Percentiles rank a stretch among this genome's conserved stretches.
phyloP scores from a whole-genome alignment of 805 yeast genomes.

The Metschnikowia bowlesiae region DNA sequence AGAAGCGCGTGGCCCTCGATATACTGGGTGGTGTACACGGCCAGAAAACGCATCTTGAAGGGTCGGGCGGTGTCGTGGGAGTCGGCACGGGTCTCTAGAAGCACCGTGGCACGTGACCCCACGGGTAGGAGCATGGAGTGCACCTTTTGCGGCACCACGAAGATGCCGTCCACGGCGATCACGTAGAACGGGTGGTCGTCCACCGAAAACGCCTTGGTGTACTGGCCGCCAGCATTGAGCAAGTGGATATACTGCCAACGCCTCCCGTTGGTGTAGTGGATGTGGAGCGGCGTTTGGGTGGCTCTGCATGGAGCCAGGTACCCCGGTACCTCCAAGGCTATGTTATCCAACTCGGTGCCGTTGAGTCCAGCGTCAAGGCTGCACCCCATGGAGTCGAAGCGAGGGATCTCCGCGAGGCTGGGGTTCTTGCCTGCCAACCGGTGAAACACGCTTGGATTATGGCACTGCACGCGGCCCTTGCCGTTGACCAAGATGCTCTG shows the following conservation, averaged over 20 bases:
- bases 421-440: slow-evolving; percentile 15
- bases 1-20: slow-evolving; percentile 25
- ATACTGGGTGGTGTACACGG: slow-evolving; percentile 25
- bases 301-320: slow-evolving; percentile 19
- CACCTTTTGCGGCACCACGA: slow-evolving; percentile 21
- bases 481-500: slow-evolving; percentile 29
- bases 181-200: slow-evolving; percentile 29
- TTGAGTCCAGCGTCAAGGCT: slow-evolving; percentile 15
- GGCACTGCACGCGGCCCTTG: slow-evolving; percentile 25
- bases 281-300: slow-evolving; percentile 17
- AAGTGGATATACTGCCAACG: slow-evolving; percentile 26
- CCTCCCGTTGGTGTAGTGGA: slow-evolving; percentile 19
- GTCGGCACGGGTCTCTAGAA: slow-evolving; percentile 20
- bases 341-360: slow-evolving; percentile 14
- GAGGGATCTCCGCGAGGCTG: slow-evolving; percentile 7
- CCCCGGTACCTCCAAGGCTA: slow-evolving; percentile 24
- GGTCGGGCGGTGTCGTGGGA: slow-evolving; percentile 17
- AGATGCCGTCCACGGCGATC: slow-evolving; percentile 31
- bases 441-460: slow-evolving; percentile 11
- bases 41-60: slow-evolving; percentile 26
- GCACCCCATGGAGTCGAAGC: slow-evolving; percentile 22
- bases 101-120: slow-evolving; percentile 26
- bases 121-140: slow-evolving; percentile 28
- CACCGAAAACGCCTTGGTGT: slow-evolving; percentile 28
- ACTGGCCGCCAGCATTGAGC: slow-evolving; percentile 32